Evolutionary conservation across 495 filamentous ascomycete genomes (phyloP).

Genomic region (Penicillium maclennaniae): DNA sequence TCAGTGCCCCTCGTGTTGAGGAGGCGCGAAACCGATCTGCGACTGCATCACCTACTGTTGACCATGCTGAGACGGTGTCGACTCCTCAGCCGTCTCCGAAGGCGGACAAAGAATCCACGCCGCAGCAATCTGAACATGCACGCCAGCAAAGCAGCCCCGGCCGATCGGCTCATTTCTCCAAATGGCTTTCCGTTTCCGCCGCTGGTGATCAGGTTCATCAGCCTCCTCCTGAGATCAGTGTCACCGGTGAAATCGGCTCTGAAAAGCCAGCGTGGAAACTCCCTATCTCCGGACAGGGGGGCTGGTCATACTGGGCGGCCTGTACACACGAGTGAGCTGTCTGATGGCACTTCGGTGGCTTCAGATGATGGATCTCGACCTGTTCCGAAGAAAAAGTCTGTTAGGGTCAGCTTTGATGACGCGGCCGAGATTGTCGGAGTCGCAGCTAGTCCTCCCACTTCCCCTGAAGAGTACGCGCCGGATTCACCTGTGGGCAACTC

Average conservation of each 20-base stretch:
- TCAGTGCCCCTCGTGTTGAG: conserved; percentile 1
- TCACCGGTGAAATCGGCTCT: conserved; percentile 86
- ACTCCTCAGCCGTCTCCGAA: conserved; percentile 14
- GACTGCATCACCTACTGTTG: conserved; percentile 14
- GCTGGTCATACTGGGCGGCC: conserved; percentile 15
- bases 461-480: conserved; percentile 44
- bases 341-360: conserved; percentile 53
- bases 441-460: conserved; percentile 50
- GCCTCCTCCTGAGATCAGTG: conserved; percentile 72
- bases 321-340: conserved; percentile 53
- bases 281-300: conserved; percentile 45
- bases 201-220: conserved; percentile 56
- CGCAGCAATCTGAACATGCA: conserved; percentile 14
- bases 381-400: conserved; percentile 59
- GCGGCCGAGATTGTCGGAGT: conserved; percentile 58
- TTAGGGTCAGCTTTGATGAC: conserved; percentile 86
- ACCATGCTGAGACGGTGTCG: conserved; percentile 8
- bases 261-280: conserved; percentile 59
- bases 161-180: conserved; percentile 71
- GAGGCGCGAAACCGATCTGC: conserved; percentile 6
- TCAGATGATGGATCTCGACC: conserved; percentile 56
- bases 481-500: conserved; percentile 47
- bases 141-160: conserved; percentile 56
- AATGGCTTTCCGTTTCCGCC: conserved; percentile 50
- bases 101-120: conserved; percentile 6